Base-by-base conservation (phyloP, 768 basidiomycete genomes). In the Boletus rubroflammeus region DNA sequence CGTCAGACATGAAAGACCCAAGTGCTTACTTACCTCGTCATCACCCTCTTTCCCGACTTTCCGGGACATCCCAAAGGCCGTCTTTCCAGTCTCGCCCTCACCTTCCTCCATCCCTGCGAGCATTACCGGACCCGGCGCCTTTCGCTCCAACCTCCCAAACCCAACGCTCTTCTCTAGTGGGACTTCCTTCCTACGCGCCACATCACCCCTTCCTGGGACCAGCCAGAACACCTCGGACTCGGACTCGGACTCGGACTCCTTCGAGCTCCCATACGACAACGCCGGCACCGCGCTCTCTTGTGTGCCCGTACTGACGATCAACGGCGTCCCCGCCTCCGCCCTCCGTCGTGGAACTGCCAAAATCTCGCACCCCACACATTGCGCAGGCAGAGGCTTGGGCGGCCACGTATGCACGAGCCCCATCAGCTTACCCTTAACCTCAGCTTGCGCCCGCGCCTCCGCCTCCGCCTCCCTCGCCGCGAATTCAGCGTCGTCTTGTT, bases 351-450 rank as follows among this genome's bases (percentile, higher is more conserved):
- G 15, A 14, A 11, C 13, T 10, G 15, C 8, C 28, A 59, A 6
- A 3, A 41, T 17, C 21, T 38, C 54, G 6, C 65, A 64, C 21
- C 39, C 39, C 9, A 5, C 6, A 34, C 56, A 67, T 19, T 43
- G 15, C 17, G 1, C 19, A 35, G 26, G n/a, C 19, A 2, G 17
- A 0, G 47, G 52, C 42, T 41, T 36, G 5, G 70, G 70, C 11
- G 70, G 68, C 68, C 68, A 70, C 21, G 51, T 39, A 35, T 55
- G 50, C 28, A 64, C 68, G 4, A 49, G 17, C 2, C 60, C 57
- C 35, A 56, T 6, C 10, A 35, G 0, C 36, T 26, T 45, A 4
- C 26, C 17, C 51, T 42, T 53, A 19, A 45, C 54, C n/a, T 53
- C 56, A 1, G 39, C 40, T 6, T 5, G 15, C n/a, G 15, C 32